Percentiles rank a stretch among this genome's conserved stretches.
These are phyloP conservation scores for Cylindrotheca closterium DNA, from an alignment of 108 stramenopile species.

Conservation along the genomic window DNA sequence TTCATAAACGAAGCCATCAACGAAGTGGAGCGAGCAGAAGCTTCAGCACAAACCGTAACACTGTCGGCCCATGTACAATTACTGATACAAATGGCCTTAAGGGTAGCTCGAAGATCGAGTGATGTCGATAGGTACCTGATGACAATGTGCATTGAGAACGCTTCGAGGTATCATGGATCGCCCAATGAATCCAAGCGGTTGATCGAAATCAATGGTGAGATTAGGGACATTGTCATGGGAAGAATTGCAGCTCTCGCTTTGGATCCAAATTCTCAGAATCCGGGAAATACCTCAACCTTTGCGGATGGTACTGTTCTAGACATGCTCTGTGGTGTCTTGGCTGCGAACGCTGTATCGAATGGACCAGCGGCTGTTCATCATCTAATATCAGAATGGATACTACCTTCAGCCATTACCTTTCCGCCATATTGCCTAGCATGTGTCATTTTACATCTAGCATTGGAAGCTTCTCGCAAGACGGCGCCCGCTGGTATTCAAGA, in stretches of 20 bases:
- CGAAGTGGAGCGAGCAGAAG: constrained; percentile 71
- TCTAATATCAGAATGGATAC: constrained; percentile 73
- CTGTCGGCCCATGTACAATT: constrained; percentile 59
- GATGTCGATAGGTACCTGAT: constrained; percentile 52
- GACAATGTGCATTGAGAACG: constrained; percentile 63
- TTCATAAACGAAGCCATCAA: constrained; percentile 80
- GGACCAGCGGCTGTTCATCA: constrained; percentile 61
- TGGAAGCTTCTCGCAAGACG: constrained; percentile 42
- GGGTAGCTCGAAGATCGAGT: constrained; percentile 67
- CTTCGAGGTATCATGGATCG: constrained; percentile 38
- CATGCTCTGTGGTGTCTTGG: constrained; percentile 63
- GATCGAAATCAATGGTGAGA: constrained; percentile 59
- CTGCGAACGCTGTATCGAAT: constrained; percentile 73
- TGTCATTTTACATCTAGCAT: constrained; percentile 49
- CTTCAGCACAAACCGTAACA: not conserved
- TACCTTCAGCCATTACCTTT: constrained; percentile 48
- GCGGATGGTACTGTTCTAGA: constrained; percentile 69
- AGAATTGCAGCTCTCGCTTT: constrained; percentile 74
- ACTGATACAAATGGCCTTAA: constrained; percentile 64
- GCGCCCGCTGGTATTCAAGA: constrained; percentile 61
- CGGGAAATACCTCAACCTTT: constrained; percentile 50
- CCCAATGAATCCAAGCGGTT: constrained; percentile 37
- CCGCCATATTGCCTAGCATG: constrained; percentile 52
- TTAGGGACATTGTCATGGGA: constrained; percentile 77
- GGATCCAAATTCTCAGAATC: constrained; percentile 49